Evolutionary conservation across 2,329 filamentous ascomycete genomes (phyloP).

Genomic region (Pseudonectria buxi): DNA sequence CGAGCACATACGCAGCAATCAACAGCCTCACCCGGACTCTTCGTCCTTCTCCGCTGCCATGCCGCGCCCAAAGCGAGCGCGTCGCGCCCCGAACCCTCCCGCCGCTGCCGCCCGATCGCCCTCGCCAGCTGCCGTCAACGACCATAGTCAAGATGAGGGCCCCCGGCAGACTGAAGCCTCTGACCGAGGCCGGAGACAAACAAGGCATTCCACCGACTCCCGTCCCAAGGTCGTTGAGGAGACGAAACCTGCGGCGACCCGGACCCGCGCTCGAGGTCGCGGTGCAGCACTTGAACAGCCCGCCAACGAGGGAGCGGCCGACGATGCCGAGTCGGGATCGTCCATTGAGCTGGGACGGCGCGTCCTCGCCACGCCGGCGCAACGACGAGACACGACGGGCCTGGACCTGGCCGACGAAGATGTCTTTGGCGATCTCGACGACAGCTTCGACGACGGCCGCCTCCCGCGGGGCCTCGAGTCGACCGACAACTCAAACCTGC

Average conservation of each 20-base stretch:
- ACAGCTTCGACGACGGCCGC: slow-evolving; percentile 35
- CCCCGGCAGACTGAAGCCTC: slow-evolving; percentile 10
- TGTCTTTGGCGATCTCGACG: slow-evolving; percentile 40
- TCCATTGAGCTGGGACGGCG: slow-evolving; percentile 33
- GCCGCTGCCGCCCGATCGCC: slow-evolving; percentile 15
- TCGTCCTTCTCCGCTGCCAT: slow-evolving; percentile 10
- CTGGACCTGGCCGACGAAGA: slow-evolving; percentile 42
- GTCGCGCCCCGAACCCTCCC: slow-evolving; percentile 17
- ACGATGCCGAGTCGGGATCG: slow-evolving; percentile 24
- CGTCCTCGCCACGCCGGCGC: slow-evolving; percentile 27
- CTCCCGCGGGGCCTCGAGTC: slow-evolving; percentile 30
- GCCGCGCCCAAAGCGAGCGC: slow-evolving; percentile 25
- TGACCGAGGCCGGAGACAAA: slow-evolving; percentile 18
- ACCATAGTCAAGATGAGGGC: slow-evolving; percentile 9
- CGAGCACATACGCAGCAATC: too few species aligned
- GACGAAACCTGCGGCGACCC: slow-evolving; percentile 19
- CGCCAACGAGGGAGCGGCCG: slow-evolving; percentile 23
- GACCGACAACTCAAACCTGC: slow-evolving; percentile 40
- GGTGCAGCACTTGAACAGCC: slow-evolving; percentile 33
- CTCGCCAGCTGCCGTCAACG: slow-evolving; percentile 9
- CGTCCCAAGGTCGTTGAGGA: slow-evolving; percentile 18
- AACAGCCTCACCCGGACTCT: neutral
- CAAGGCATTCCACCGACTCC: slow-evolving; percentile 16
- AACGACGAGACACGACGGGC: slow-evolving; percentile 38
- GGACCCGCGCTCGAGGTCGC: slow-evolving; percentile 12